Percentiles rank a stretch among this genome's conserved stretches.
These are phyloP conservation scores for Fusarium torreyae DNA, from an alignment of 2,329 filamentous ascomycete species.

Conservation along the genomic window DNA sequence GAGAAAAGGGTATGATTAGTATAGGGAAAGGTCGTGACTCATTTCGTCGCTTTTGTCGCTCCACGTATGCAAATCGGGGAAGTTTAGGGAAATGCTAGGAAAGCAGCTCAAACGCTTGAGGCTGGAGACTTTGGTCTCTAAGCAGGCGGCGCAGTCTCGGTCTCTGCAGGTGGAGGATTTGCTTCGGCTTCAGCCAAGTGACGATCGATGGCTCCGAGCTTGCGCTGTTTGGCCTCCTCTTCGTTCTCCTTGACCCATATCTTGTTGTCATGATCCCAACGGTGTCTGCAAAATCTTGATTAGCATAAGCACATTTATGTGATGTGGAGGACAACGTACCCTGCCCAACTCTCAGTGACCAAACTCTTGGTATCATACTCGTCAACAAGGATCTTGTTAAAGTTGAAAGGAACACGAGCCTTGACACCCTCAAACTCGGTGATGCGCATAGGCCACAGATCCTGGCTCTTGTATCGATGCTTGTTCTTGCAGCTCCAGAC, in stretches of 20 bases:
- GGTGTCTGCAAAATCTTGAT: slow-evolving; percentile 63
- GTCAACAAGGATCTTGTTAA: slow-evolving; percentile 74
- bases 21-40: slow-evolving; percentile 22
- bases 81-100: background rate
- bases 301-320: slow-evolving; percentile 24
- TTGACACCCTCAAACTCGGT: slow-evolving; percentile 82
- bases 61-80: slow-evolving; percentile 3
- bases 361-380: slow-evolving; percentile 77
- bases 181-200: slow-evolving; percentile 48
- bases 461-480: slow-evolving; percentile 78
- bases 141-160: background rate
- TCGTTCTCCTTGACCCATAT: slow-evolving; percentile 69
- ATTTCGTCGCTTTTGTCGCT: slow-evolving; percentile 14
- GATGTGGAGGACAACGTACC: slow-evolving; percentile 63
- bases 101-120: background rate
- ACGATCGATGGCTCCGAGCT: slow-evolving; percentile 46
- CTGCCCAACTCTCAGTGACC: slow-evolving; percentile 71
- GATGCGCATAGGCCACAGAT: slow-evolving; percentile 82
- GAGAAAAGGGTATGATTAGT: slow-evolving; percentile 15
- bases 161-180: slow-evolving; percentile 16
- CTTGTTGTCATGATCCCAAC: slow-evolving; percentile 70
- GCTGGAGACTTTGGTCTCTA: background rate
- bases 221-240: slow-evolving; percentile 47
- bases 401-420: slow-evolving; percentile 78
- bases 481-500: slow-evolving; percentile 86